Evolutionary conservation across 805 yeast species (phyloP).

Genomic region (Babjeviella inositovora): DNA sequence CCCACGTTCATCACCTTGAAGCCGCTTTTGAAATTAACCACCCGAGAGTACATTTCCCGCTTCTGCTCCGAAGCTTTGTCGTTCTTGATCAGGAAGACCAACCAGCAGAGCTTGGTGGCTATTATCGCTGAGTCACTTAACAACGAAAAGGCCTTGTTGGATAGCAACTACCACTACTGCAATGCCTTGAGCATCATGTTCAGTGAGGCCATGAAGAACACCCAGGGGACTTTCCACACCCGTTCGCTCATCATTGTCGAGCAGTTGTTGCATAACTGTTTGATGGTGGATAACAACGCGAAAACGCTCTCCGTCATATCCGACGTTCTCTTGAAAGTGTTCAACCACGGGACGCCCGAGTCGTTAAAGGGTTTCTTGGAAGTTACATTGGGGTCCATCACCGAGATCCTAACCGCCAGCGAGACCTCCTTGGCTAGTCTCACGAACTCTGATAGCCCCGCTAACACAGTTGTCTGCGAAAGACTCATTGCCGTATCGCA

Average conservation of each 20-base stretch:
- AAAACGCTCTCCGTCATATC: constrained; percentile 26
- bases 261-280: constrained; percentile 18
- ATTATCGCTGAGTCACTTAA: constrained; percentile 18
- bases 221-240: constrained; percentile 63
- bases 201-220: constrained; percentile 60
- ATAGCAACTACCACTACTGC: constrained; percentile 26
- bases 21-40: constrained; percentile 41
- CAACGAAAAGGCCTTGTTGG: constrained; percentile 12
- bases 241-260: constrained; percentile 37
- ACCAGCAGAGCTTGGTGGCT: constrained; percentile 22
- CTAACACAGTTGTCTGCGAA: too few species aligned
- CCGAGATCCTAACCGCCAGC: too few species aligned
- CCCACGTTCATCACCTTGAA: constrained; percentile 54
- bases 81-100: constrained; percentile 60
- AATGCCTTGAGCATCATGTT: constrained; percentile 44
- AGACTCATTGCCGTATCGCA: constrained; percentile 15
- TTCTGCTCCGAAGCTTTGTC: constrained; percentile 88
- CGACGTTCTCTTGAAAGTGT: constrained; percentile 37
- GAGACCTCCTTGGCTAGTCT: too few species aligned
- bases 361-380: too few species aligned
- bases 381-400: too few species aligned
- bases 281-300: constrained; percentile 6
- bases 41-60: constrained; percentile 51
- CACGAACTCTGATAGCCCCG: too few species aligned
- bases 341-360: constrained; percentile 35